These are phyloP conservation scores for Sporobolomyces roseus DNA, from an alignment of 768 basidiomycete genomes.

Conservation along the genomic window DNA sequence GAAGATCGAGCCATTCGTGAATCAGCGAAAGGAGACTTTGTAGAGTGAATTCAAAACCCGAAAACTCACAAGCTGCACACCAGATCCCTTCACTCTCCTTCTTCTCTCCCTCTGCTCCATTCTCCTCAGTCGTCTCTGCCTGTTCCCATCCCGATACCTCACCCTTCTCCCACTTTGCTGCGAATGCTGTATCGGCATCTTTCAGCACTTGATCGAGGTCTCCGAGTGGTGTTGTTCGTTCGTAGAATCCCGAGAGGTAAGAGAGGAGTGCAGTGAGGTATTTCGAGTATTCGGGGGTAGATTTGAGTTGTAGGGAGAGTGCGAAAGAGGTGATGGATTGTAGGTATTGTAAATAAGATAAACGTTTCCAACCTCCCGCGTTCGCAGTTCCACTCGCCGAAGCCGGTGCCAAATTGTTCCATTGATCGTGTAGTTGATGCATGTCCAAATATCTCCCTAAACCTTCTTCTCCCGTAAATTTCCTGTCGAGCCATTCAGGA, in stretches of 20 bases:
- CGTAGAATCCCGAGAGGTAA: conserved; percentile 81
- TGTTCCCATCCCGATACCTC: conserved; percentile 72
- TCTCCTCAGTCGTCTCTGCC: conserved; percentile 54
- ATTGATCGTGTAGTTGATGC: conserved; percentile 79
- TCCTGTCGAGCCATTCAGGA: conserved; percentile 47
- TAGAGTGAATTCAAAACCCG: not conserved
- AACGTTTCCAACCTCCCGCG: conserved; percentile 55
- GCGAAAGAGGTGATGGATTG: conserved; percentile 54
- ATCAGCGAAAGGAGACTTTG: not conserved
- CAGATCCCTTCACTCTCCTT: conserved; percentile 66
- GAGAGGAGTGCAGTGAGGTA: conserved; percentile 77
- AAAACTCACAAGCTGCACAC: conserved; percentile 53
- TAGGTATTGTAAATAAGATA: conserved; percentile 89
- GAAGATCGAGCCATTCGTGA: not conserved
- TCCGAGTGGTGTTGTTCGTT: conserved; percentile 74
- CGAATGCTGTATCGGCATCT: conserved; percentile 67
- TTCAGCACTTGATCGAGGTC: conserved; percentile 68
- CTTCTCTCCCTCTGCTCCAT: conserved; percentile 39
- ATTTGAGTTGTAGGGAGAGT: conserved; percentile 49
- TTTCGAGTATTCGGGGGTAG: conserved; percentile 76
- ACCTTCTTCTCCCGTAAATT: conserved; percentile 94
- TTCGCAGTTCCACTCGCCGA: conserved; percentile 47
- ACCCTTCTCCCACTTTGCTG: conserved; percentile 70
- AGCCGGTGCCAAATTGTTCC: conserved; percentile 81
- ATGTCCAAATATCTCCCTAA: conserved; percentile 94